Evolutionary conservation across 352 stramenopile species (phyloP), one percentile per base, ranked within the genome.

Genomic region (Globisporangium ultimum): DNA sequence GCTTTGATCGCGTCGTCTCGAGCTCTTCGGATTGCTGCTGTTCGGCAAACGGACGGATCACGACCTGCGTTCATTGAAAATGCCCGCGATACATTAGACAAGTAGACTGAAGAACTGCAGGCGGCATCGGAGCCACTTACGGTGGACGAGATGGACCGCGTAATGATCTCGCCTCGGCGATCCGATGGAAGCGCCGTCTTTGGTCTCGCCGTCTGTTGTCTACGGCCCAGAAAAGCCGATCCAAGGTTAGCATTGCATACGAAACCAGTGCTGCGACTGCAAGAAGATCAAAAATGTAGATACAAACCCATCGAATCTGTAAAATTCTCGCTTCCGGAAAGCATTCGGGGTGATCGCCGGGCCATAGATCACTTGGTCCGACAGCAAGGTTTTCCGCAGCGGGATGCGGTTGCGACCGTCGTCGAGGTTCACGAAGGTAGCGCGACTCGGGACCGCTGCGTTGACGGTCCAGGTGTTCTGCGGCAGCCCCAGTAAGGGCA

Each of bases 321-420:
- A 36, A 10, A 36, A 43, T 43, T 1, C 20, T 11, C 50, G 42
- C n/a, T 51, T 47, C 22, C 63, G 70, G 18, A 71, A 72, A 14
- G 74, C 62, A 34, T 74, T 68, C 5, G 73, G 76, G 47, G 79
- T 86, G 66, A 89, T 85, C 24, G 73, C 72, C 3, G 80, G 80
- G 0, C 77, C 80, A 57, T 89, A 89, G 5, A 89, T 70, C 20
- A 89, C 73, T 22, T 84, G 75, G 43, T 89, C 75, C 0, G 77
- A 87, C 3, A 88, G 64, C 22, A 68, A 63, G 0, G 69, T 58
- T 18, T 78, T 66, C 20, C 80, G 71, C 36, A 89, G 67, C 12
- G 78, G 80, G 48, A 89, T 86, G 22, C 74, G 78, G 40, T 88
- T 88, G 43, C 71, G 66, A 2, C 71, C 58, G 42, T 90, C 80